Evolutionary conservation across 345 rosid genomes (phyloP), one percentile per base, ranked within the genome.

Genomic region (Murraya paniculata): DNA sequence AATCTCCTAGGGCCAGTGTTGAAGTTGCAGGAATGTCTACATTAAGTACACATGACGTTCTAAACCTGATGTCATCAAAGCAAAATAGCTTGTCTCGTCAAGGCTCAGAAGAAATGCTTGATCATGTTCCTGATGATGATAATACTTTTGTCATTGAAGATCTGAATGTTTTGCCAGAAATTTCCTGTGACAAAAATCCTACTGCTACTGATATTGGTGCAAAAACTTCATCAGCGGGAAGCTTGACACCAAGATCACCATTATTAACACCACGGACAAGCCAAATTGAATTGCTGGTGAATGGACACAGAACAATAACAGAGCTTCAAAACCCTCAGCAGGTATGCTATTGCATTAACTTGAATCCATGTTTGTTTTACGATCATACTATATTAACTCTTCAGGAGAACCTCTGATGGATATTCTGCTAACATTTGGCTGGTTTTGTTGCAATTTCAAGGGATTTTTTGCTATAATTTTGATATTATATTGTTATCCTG

Each of bases 171-270:
- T 84, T 89, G 80, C 85, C 82, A 35, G 87, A 85, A 55, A 53
- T 82, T 60, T 84, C 93, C 50, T 80, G 85, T 73, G 90, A 88
- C 72, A 74, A 83, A 48, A 87, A 72, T 77, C 80, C 84, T 22
- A 39, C 70, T 33, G 77, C 83, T 60, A 64, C 81, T 74, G 91
- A 88, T 85, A 62, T n/a, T 58, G 94, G 87, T 71, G 72, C 81
- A 24, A 91, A 85, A 77, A 73, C 82, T 24, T 85, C 91, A 21
- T 93, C 98, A 68, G 79, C 73, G 38, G 99, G 93, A 86, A 94
- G 97, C 88, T 86, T 89, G 87, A 96, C 99, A 50, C 99, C 99
- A 30, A 86, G 90, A 59, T 93, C 99, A 39, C 98, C 97, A 55
- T 85, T 90, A 77, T 74, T 88, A 86, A 90, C 93, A 33, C 94